Base-by-base conservation (phyloP, 805 yeast genomes). In the Cephaloascus fragrans region DNA sequence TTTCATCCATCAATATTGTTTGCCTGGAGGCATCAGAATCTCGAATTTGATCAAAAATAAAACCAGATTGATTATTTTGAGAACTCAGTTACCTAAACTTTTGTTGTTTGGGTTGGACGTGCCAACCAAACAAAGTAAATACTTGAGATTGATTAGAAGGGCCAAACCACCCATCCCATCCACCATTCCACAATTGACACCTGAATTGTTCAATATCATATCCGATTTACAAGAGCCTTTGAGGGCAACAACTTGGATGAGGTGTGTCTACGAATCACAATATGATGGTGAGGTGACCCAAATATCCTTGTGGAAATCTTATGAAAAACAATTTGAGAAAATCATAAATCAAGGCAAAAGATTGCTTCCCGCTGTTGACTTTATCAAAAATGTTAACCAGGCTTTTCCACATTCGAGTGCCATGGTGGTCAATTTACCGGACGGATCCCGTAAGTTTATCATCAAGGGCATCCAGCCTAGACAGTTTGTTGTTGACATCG, bases 381-480 rank as follows among this genome's bases (percentile, higher is more conserved):
- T 93, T 57, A 93, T 93, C 56, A 87, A 90, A 51, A 90, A 93
- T 53, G 97, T 90, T 17, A 82, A 89, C 26, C 76, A 77, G 43
- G 95, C 96, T 1, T 93, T 93, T 55, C 80, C 83, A 15, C 75
- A 79, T 49, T 87, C 96, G 3, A 81, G 85, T 38, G 97, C 98
- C 1, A 89, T 88, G 90, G 97, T 93, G 14, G 76, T 90, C 18
- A 75, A 75, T 39, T 68, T 75, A 33, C 71, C 77, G 4, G 67
- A 76, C 12, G 77, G 74, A 12, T 80, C 82, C 1, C 80, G 86
- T 52, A 83, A 81, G 56, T 93, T 93, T 52, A 86, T 93, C 34
- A 93, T 93, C 51, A 85, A 85, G 59, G 97, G 98, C 10, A 85
- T 93, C 41, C 88, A 84, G 56, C 97, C 98, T 19, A 74, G 98